Percentiles rank a stretch among this genome's conserved stretches.
These are phyloP conservation scores for Coemansia sp. DNA, from an alignment of 192 early-diverging fungal species.

Conservation along the genomic window DNA sequence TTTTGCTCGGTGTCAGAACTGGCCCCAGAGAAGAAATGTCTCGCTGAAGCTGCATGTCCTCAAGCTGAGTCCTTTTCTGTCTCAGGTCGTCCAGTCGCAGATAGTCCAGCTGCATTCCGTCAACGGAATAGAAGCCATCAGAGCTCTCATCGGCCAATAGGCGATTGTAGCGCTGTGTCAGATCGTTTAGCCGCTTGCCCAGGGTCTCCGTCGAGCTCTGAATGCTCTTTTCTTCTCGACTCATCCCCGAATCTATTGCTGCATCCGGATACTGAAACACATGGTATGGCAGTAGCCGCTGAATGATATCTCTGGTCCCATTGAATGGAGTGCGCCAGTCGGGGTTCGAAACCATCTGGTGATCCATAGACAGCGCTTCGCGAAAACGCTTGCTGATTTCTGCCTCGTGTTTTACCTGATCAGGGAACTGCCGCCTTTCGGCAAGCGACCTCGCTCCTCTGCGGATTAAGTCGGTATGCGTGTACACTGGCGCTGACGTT, in stretches of 20 bases:
- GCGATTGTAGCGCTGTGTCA: conserved; percentile 17
- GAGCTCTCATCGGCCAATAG: conserved; percentile 27
- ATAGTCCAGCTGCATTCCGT: conserved; percentile 32
- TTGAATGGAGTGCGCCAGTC: conserved; percentile 64
- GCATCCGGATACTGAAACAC: conserved; percentile 65
- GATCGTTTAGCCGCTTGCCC: conserved; percentile 5
- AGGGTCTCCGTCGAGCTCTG: neutral
- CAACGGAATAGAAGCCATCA: conserved; percentile 15
- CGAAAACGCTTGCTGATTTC: conserved; percentile 45
- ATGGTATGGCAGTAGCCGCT: conserved; percentile 70
- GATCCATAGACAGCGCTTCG: conserved; percentile 56
- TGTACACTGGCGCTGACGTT: conserved; percentile 9
- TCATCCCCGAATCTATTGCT: conserved; percentile 19
- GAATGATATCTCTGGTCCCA: conserved; percentile 59
- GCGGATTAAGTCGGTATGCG: conserved; percentile 24
- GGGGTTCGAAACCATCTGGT: conserved; percentile 40
- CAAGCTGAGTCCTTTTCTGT: conserved; percentile 19
- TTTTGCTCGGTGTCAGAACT: conserved; percentile 3
- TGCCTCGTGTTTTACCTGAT: conserved; percentile 21
- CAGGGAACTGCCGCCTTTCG: conserved; percentile 20
- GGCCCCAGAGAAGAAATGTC: conserved; percentile 29
- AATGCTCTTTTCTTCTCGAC: conserved; percentile 12
- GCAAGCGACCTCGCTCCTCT: conserved; percentile 4
- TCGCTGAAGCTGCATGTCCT: conserved; percentile 30
- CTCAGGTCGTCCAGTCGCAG: conserved; percentile 10